These are phyloP conservation scores for Rhizophagus sp. DNA, from an alignment of 192 early-diverging fungal species.

Conservation along the genomic window DNA sequence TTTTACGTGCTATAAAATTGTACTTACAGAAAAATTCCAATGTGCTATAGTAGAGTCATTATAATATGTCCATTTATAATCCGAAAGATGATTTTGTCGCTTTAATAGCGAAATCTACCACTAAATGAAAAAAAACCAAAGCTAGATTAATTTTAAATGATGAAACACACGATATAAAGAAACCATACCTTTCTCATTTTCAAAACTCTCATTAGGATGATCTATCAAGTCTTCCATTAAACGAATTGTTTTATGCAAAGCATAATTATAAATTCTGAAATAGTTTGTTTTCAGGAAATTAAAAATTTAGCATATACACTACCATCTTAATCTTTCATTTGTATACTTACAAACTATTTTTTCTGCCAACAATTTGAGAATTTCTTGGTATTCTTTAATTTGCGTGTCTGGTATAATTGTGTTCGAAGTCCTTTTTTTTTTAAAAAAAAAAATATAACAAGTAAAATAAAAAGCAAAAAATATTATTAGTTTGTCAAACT, in stretches of 20 bases:
- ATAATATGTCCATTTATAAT: background rate
- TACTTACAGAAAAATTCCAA: background rate
- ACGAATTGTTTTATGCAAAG: background rate
- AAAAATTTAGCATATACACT: too few species aligned
- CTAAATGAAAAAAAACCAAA: background rate
- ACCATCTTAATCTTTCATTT: background rate
- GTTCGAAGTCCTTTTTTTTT: too few species aligned
- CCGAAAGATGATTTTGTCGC: background rate
- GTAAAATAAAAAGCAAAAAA: too few species aligned
- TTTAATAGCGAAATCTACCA: background rate
- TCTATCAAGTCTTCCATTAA: background rate
- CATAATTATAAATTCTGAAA: background rate
- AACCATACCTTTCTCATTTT: background rate
- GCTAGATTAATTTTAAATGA: too few species aligned
- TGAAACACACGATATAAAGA: too few species aligned
- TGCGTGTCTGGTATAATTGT: too few species aligned
- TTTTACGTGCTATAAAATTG: background rate
- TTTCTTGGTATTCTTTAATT: too few species aligned
- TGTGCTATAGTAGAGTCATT: background rate
- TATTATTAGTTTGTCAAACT: too few species aligned
- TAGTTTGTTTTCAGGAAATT: background rate
- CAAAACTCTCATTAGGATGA: too few species aligned
- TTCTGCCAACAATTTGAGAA: too few species aligned
- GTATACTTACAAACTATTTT: too few species aligned
- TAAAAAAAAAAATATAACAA: too few species aligned